These are phyloP conservation scores for Fusarium succisae DNA, from an alignment of 2,329 filamentous ascomycete genomes.

Conservation along the genomic window DNA sequence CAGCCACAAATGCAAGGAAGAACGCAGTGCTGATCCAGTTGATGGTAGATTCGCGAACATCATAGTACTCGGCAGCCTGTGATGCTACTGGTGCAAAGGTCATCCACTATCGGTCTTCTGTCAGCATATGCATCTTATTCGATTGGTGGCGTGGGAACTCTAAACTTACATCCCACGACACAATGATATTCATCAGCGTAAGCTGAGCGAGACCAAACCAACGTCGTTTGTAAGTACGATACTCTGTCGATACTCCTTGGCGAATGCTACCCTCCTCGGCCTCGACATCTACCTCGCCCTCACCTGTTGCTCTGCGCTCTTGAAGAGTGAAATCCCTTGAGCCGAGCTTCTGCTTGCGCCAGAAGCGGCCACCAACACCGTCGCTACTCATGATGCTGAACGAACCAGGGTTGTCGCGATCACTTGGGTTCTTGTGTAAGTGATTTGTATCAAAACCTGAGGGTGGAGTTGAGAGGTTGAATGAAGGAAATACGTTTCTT, in stretches of 20 bases:
- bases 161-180: conserved; percentile 90
- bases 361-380: conserved; percentile 38
- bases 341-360: conserved; percentile 44
- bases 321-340: conserved; percentile 45
- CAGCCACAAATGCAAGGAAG: conserved; percentile 81
- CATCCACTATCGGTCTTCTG: conserved; percentile 71
- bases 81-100: conserved; percentile 87
- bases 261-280: conserved; percentile 39
- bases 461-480: not conserved
- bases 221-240: conserved; percentile 77
- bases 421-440: conserved; percentile 12
- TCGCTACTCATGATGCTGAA: conserved; percentile 36
- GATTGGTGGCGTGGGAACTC: not conserved
- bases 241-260: conserved; percentile 46
- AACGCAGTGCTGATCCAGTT: conserved; percentile 95
- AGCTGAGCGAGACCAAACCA: conserved; percentile 90
- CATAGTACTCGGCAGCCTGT: conserved; percentile 78
- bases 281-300: conserved; percentile 36
- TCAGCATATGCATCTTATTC: conserved; percentile 14
- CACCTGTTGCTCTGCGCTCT: conserved; percentile 34
- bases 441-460: not conserved
- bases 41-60: conserved; percentile 76
- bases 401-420: conserved; percentile 1
- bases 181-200: conserved; percentile 88
- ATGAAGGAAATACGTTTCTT: not conserved